phyloP scores from a whole-genome alignment of 495 filamentous ascomycete species.

The Aspergillus incahuasiensis region DNA sequence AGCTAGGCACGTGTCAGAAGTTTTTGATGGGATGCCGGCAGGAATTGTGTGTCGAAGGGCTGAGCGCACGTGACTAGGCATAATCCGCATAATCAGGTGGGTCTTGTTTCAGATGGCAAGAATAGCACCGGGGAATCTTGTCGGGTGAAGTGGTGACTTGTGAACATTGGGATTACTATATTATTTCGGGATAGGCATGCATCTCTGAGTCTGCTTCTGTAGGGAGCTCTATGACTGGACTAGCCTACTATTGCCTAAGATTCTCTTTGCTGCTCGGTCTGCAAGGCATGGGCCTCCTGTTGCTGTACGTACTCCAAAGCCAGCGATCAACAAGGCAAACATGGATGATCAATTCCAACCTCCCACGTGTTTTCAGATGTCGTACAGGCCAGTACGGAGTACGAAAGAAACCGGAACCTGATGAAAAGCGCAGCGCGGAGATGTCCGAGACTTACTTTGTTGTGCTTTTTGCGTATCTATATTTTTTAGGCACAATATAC shows the following conservation, averaged over 20 bases:
- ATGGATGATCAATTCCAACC: not conserved
- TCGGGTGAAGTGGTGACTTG: too few species aligned
- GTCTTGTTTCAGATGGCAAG: slow-evolving; percentile 14
- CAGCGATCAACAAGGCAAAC: not conserved
- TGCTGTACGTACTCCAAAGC: not conserved
- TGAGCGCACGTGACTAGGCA: slow-evolving; percentile 9
- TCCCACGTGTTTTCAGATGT: not conserved
- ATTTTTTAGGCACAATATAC: too few species aligned
- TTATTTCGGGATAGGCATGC: too few species aligned
- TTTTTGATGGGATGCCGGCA: slow-evolving; percentile 5
- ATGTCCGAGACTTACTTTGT: not conserved
- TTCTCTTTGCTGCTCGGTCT: not conserved
- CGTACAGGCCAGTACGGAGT: not conserved
- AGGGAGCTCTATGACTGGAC: too few species aligned
- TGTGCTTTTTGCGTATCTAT: too few species aligned
- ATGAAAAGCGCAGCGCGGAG: not conserved
- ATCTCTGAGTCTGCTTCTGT: too few species aligned
- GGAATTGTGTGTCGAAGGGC: not conserved
- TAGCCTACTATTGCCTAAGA: not conserved
- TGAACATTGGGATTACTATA: too few species aligned
- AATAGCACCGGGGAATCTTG: not conserved
- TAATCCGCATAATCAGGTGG: not conserved
- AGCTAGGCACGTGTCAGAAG: not conserved
- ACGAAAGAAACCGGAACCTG: too few species aligned
- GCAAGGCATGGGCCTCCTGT: not conserved